Percentiles rank a stretch among this genome's conserved stretches.
phyloP scores from a whole-genome alignment of 768 basidiomycete species.

The Baorangia bicolor region DNA sequence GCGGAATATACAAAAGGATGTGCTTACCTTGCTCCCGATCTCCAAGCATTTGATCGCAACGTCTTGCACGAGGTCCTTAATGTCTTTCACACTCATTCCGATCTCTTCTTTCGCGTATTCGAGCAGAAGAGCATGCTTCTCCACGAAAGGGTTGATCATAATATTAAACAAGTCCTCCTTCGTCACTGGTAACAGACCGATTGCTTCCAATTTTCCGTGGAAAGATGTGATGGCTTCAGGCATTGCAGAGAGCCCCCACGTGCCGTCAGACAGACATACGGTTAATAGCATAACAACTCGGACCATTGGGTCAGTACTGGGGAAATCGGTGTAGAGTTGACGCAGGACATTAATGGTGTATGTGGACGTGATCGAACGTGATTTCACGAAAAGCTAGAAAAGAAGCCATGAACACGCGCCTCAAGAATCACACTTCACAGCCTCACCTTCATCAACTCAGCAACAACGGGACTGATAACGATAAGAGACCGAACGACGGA shows the following conservation, averaged over 20 bases:
- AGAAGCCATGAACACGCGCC: constrained; percentile 2
- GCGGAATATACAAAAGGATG: not conserved
- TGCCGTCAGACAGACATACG: constrained; percentile 47
- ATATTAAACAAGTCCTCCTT: constrained; percentile 59
- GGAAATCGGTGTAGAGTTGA: constrained; percentile 66
- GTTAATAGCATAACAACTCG: constrained; percentile 75
- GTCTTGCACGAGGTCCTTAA: constrained; percentile 53
- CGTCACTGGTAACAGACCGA: constrained; percentile 56
- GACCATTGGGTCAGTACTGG: constrained; percentile 55
- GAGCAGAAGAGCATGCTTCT: constrained; percentile 50
- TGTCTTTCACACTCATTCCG: constrained; percentile 42
- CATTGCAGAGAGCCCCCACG: constrained; percentile 28
- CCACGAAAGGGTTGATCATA: constrained; percentile 68
- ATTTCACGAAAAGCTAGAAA: constrained; percentile 63
- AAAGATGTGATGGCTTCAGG: constrained; percentile 32
- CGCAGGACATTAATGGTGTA: constrained; percentile 53
- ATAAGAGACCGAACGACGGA: constrained; percentile 5
- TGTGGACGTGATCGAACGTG: constrained; percentile 58
- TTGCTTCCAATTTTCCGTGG: constrained; percentile 50
- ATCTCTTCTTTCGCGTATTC: constrained; percentile 48
- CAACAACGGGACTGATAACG: constrained; percentile 42
- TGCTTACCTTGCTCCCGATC: constrained; percentile 49
- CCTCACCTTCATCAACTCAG: constrained; percentile 65
- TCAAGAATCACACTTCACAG: not conserved
- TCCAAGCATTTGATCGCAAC: constrained; percentile 59